Percentiles rank a stretch among this genome's conserved stretches.
These are phyloP conservation scores for Russula foetens DNA, from an alignment of 768 basidiomycete species.

Conservation along the genomic window DNA sequence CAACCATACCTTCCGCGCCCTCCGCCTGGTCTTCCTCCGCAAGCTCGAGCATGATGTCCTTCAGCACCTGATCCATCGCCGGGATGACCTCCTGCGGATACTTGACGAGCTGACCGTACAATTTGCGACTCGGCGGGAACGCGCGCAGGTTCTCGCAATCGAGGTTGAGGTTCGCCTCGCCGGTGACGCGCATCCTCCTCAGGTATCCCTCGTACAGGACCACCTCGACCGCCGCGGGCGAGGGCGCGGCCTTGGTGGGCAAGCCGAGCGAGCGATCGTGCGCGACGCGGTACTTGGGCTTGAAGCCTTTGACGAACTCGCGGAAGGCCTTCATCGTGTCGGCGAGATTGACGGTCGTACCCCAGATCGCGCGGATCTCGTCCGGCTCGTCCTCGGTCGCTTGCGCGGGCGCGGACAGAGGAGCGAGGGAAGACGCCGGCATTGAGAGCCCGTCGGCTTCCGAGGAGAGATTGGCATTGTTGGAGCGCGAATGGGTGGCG, in stretches of 20 bases:
- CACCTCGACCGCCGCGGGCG: conserved; percentile 61
- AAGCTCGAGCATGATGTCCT: conserved; percentile 84
- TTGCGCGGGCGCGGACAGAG: conserved; percentile 51
- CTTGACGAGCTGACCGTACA: conserved; percentile 76
- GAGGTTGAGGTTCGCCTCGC: conserved; percentile 89
- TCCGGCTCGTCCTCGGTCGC: conserved; percentile 72
- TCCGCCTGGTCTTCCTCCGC: conserved; percentile 74
- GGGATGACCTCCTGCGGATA: conserved; percentile 98
- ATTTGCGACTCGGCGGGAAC: conserved; percentile 76
- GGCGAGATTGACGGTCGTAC: conserved; percentile 87
- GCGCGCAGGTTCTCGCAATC: conserved; percentile 81
- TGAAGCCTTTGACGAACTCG: conserved; percentile 87
- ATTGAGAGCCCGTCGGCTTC: conserved; percentile 52
- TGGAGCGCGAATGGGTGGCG: conserved; percentile 31
- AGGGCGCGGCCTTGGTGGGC: conserved; percentile 39
- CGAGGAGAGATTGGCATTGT: conserved; percentile 43
- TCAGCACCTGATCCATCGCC: conserved; percentile 93
- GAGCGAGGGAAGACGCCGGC: conserved; percentile 46
- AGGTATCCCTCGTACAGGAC: conserved; percentile 75
- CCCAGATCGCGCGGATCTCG: conserved; percentile 92
- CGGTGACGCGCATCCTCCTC: conserved; percentile 79
- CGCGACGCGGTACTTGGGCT: conserved; percentile 75
- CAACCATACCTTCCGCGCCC: conserved; percentile 68
- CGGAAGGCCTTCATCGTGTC: conserved; percentile 89
- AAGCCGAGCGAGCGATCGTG: conserved; percentile 60